Base-by-base conservation (phyloP, 495 filamentous ascomycete species). In the Talaromyces wortmannii region DNA sequence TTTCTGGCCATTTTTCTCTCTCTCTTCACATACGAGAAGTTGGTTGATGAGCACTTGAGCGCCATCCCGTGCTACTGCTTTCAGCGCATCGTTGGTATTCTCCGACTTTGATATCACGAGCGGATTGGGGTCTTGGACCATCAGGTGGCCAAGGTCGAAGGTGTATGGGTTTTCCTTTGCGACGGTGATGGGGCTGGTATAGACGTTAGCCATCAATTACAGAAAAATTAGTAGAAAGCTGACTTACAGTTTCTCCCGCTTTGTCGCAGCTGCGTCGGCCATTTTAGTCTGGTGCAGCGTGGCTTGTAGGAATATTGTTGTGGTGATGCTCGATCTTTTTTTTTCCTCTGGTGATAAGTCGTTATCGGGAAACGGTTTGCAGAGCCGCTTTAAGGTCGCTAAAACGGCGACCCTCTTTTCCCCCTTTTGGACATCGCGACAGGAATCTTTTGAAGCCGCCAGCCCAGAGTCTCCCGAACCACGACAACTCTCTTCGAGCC, bases 21-120 rank as follows among this genome's bases (percentile, higher is more conserved):
- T 31, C 5, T 13, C 5, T 13, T 10, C n/a, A 45, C 52, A 33
- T 53, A 53, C 52, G 16, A 98, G 83, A 55, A 98, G 85, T 62
- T 94, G 88, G 73, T 88, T 95, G 63, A 97, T 82, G 32, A 98
- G 83, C 12, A 80, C 82, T 72, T 98, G 94, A 3, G 89, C 86
- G 69, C 88, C 89, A 70, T 92, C 88, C 57, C 92, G 87, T 33
- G 92, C 92, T 23, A 80, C 82, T 29, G 78, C 67, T 52, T 83
- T 75, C 47, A 97, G 84, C 31, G 73, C 62, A 18, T 58, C 63
- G 58, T 79, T 74, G 57, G 83, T 52, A 5, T 55, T 58, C 42
- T 67, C 64, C 48, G 64, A 68, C 42, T 52, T 64, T 49, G 59
- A 57, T 55, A 78, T 70, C 47, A 78, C 76, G 45, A 96, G 75